Conservation (phyloP, 305 asterid genomes). For the Fraxinus floribunda region DNA sequence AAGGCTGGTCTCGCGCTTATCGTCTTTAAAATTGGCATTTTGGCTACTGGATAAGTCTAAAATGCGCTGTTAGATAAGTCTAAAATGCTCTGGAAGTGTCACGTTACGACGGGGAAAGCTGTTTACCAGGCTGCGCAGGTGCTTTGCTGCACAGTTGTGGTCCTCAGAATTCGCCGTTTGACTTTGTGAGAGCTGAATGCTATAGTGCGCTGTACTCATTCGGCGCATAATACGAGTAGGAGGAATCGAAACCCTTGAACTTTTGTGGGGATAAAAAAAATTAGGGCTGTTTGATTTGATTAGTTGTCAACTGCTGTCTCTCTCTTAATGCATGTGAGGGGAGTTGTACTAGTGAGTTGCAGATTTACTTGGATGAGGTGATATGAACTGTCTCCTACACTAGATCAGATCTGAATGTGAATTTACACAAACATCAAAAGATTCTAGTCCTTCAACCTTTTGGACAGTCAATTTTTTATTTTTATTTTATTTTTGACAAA, state of each 20-base stretch:
- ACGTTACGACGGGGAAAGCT: slow-evolving; percentile 21
- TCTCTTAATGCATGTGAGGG: slow-evolving; percentile 6
- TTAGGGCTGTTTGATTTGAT: slow-evolving; percentile 16
- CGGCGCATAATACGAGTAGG: slow-evolving; percentile 35
- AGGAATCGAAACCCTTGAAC: slow-evolving; percentile 29
- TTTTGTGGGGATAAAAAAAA: slow-evolving; percentile 9
- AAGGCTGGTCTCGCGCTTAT: neutral
- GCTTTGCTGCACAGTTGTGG: slow-evolving; percentile 17
- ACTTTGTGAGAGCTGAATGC: neutral
- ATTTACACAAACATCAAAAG: slow-evolving; percentile 42
- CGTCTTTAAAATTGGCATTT: neutral
- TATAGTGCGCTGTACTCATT: slow-evolving; percentile 37
- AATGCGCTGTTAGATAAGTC: slow-evolving; percentile 26
- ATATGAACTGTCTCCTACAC: neutral
- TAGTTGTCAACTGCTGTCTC: slow-evolving; percentile 28
- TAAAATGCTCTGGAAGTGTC: slow-evolving; percentile 20
- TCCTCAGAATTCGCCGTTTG: slow-evolving; percentile 1
- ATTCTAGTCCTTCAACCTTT: slow-evolving; percentile 32
- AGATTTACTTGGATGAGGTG: neutral
- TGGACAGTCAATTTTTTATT: slow-evolving; percentile 14
- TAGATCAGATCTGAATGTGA: slow-evolving; percentile 32
- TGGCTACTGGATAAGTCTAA: slow-evolving; percentile 16
- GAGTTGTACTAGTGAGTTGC: neutral
- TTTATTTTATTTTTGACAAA: neutral
- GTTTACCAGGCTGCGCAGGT: slow-evolving; percentile 29